Conservation (phyloP, 129 eudicot genomes). For the Saussurea involucrata region DNA sequence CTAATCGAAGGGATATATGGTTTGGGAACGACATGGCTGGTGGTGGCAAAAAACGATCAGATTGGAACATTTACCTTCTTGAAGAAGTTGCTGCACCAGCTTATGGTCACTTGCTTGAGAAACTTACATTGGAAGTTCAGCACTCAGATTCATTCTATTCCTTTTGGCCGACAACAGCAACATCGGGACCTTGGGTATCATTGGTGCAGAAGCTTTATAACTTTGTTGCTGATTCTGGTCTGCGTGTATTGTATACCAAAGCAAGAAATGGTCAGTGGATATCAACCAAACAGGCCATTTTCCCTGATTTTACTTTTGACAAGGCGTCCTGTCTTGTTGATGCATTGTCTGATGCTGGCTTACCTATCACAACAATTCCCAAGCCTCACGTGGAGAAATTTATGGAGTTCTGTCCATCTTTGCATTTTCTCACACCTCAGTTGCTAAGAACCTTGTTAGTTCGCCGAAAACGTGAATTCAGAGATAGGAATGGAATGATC, state of each 20-base stretch:
- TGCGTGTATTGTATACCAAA: constrained; percentile 81
- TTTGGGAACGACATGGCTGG: constrained; percentile 99
- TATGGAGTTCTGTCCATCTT: constrained; percentile 72
- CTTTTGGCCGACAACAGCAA: constrained; percentile 72
- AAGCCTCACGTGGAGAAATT: constrained; percentile 68
- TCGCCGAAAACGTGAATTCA: constrained; percentile 77
- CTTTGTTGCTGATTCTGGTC: constrained; percentile 70
- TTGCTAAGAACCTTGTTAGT: constrained; percentile 75
- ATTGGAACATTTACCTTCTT: constrained; percentile 86
- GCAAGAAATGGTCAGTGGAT: constrained; percentile 96
- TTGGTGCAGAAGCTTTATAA: constrained; percentile 75
- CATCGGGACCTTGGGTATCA: constrained; percentile 85
- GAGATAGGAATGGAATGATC: constrained; percentile 62
- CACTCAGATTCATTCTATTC: constrained; percentile 74
- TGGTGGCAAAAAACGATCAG: constrained; percentile 92
- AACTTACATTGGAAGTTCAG: constrained; percentile 71
- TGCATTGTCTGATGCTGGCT: constrained; percentile 83
- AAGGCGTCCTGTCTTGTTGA: constrained; percentile 62
- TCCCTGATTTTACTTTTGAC: constrained; percentile 83
- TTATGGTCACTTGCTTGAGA: constrained; percentile 92
- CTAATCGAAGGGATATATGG: constrained; percentile 98
- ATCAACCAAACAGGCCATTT: constrained; percentile 86
- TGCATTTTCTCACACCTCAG: constrained; percentile 84
- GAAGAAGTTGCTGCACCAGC: constrained; percentile 96
- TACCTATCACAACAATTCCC: constrained; percentile 66